A percentile compares a stretch with the other conserved stretches of the same genome.
Conservation (phyloP, 1,139 yeast species). For the Blastobotrys proliferans region DNA sequence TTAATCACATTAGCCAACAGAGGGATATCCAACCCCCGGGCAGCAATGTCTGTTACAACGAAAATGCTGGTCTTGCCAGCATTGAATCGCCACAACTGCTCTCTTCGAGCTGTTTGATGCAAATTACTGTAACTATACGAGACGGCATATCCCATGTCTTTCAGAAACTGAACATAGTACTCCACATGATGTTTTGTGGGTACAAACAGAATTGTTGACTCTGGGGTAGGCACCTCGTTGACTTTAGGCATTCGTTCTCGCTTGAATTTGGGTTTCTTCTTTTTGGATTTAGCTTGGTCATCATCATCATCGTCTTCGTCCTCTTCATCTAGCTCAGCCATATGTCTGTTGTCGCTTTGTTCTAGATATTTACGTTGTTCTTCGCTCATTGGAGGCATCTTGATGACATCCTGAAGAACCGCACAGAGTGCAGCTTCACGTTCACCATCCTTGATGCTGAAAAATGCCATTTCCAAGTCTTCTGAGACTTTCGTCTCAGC, state of each 20-base stretch:
- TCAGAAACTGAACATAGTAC: conserved; percentile 66
- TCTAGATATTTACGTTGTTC: conserved; percentile 45
- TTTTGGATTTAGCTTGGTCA: conserved; percentile 29
- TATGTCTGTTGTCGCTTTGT: conserved; percentile 35
- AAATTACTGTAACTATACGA: conserved; percentile 91
- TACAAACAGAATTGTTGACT: conserved; percentile 87
- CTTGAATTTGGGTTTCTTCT: conserved; percentile 39
- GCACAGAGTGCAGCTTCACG: conserved; percentile 82
- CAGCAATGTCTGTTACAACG: conserved; percentile 98
- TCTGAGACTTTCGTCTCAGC: conserved; percentile 89
- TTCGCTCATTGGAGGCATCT: conserved; percentile 73
- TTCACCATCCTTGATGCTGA: conserved; percentile 76
- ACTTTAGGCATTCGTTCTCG: conserved; percentile 70
- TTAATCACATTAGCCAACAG: conserved; percentile 91
- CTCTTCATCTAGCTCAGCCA: conserved; percentile 38
- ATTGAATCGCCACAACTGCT: conserved; percentile 81
- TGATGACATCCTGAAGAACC: conserved; percentile 75
- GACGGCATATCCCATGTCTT: conserved; percentile 76
- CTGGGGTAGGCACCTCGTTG: conserved; percentile 73
- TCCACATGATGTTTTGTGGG: conserved; percentile 99
- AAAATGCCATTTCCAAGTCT: conserved; percentile 83
- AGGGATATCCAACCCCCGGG: conserved; percentile 99
- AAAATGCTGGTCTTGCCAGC: conserved; percentile 75
- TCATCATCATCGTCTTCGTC: conserved; percentile 47
- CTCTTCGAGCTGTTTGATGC: conserved; percentile 91